Evolutionary conservation across 805 yeast genomes (phyloP).

Genomic region (Yamadazyma insecticola): DNA sequence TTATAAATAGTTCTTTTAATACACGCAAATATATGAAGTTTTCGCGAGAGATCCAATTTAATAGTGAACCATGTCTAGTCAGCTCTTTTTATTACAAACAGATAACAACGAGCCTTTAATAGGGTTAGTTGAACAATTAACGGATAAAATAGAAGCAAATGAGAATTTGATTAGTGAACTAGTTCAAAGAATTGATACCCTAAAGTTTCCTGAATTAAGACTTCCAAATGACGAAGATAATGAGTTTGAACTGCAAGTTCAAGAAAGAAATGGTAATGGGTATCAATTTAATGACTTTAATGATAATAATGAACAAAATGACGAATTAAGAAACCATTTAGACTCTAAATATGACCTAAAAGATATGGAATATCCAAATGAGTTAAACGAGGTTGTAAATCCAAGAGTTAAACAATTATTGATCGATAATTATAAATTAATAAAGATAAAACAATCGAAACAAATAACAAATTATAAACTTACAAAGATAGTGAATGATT

Average conservation of each 20-base stretch:
- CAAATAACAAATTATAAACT: constrained; percentile 19
- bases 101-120: constrained; percentile 31
- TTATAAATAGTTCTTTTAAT: no score
- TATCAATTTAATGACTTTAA: not conserved
- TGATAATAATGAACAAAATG: constrained; percentile 1
- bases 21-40: no score
- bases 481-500: constrained; percentile 17
- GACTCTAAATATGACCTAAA: constrained; percentile 20
- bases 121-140: constrained; percentile 18
- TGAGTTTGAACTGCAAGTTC: not conserved
- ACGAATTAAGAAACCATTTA: constrained; percentile 8
- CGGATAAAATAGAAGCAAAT: constrained; percentile 19
- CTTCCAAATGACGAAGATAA: not conserved
- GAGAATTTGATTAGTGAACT: no score
- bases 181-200: not conserved
- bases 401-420: constrained; percentile 18
- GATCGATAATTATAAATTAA: constrained; percentile 23
- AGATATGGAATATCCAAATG: constrained; percentile 5
- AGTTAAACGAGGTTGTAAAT: constrained; percentile 9
- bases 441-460: constrained; percentile 15
- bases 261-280: no score
- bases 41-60: not conserved
- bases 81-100: constrained; percentile 15
- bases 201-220: not conserved
- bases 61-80: not conserved